Evolutionary conservation across 1,284 basidiomycete genomes (phyloP), one percentile per base, ranked within the genome.

Genomic region (Fistulina hepatica): DNA sequence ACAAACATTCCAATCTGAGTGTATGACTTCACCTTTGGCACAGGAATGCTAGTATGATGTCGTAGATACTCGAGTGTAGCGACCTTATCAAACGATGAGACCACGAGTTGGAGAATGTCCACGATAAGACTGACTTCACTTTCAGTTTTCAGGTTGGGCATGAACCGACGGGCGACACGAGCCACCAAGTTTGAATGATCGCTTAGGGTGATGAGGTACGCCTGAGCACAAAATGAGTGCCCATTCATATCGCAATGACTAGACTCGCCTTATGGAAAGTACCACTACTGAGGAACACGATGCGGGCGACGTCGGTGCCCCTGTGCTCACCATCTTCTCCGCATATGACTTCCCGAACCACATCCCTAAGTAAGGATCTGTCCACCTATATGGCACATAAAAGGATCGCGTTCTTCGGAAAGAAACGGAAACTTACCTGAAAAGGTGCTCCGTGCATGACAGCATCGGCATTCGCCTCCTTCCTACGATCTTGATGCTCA

Each of bases 71-170:
- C 65, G 63, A 88, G 75, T 0, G 83, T 88, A 2, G 83, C 83
- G 12, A 85, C 77, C n/a, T n/a, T n/a, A n/a, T n/a, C n/a, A n/a
- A n/a, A n/a, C n/a, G n/a, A n/a, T n/a, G n/a, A n/a, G n/a, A n/a
- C n/a, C n/a, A n/a, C n/a, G n/a, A n/a, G n/a, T n/a, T n/a, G n/a
- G n/a, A n/a, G n/a, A n/a, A n/a, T n/a, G n/a, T n/a, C n/a, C n/a
- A n/a, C n/a, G n/a, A n/a, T n/a, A n/a, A n/a, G n/a, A n/a, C n/a
- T n/a, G n/a, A n/a, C n/a, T 53, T 88, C 84, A 0, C 81, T 84
- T 54, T 81, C 78, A 4, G 79, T 84, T 63, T 88, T 88, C 46
- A 83, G 65, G 22, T 77, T 70, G 2, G 82, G 79, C 81, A 86
- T 84, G 56, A 81, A 85, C 10, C 80, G 71, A 34, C 82, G 76